These are phyloP conservation scores for Fraxinus excelsior DNA, from an alignment of 257 asterid genomes.

Conservation along the genomic window DNA sequence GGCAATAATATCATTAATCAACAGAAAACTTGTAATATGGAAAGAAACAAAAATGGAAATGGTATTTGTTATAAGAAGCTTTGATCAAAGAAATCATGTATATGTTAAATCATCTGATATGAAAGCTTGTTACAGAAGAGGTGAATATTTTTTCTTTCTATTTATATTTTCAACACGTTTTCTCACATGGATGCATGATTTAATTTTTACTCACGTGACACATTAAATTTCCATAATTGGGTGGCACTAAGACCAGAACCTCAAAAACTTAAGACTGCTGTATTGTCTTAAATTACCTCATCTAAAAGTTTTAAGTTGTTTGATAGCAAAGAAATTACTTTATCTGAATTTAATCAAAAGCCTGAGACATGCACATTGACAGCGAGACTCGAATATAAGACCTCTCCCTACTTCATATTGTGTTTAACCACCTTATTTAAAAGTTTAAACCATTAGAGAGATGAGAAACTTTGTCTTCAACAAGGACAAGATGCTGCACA, in stretches of 20 bases:
- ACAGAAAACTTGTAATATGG: not conserved
- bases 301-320: not conserved
- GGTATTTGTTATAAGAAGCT: not conserved
- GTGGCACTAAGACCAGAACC: not conserved
- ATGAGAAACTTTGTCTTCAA: not conserved
- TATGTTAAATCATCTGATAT: not conserved
- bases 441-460: not conserved
- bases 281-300: not conserved
- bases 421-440: not conserved
- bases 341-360: not conserved
- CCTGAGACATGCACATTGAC: not conserved
- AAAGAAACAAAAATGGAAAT: not conserved
- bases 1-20: not conserved
- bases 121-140: not conserved
- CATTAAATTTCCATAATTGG: not conserved
- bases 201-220: not conserved
- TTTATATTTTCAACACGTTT: not conserved
- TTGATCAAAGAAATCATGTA: not conserved
- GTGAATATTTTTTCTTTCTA: not conserved
- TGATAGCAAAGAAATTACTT: not conserved
- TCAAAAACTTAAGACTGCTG: not conserved
- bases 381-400: not conserved
- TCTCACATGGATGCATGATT: not conserved
- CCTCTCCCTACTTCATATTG: not conserved
- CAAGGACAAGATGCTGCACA: not conserved